phyloP scores from a whole-genome alignment of 495 filamentous ascomycete genomes.

The Hyaloscypha bicolor region DNA sequence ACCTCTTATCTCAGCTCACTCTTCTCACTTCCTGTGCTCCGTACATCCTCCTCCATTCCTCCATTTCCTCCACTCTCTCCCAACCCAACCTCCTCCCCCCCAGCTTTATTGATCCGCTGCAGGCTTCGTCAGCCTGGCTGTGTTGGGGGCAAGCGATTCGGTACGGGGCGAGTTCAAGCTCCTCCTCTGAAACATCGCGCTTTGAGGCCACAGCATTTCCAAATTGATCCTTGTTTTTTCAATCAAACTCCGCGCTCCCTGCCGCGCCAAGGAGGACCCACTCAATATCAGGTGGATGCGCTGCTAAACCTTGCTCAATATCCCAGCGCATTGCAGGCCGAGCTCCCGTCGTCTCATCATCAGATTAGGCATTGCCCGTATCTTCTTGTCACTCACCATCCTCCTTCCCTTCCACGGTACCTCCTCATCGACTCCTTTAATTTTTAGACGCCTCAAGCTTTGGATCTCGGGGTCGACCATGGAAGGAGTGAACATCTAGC shows the following conservation, averaged over 20 bases:
- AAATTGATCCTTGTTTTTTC: neutral
- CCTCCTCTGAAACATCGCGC: slow-evolving; percentile 9
- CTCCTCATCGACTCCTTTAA: neutral
- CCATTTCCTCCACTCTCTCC: slow-evolving; percentile 3
- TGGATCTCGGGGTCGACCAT: slow-evolving; percentile 18
- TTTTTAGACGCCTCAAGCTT: slow-evolving; percentile 6
- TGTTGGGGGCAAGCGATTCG: slow-evolving; percentile 17
- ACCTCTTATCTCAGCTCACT: neutral
- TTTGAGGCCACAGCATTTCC: neutral
- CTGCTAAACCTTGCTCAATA: slow-evolving; percentile 14
- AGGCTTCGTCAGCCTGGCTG: slow-evolving; percentile 1
- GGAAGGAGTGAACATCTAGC: slow-evolving; percentile 13
- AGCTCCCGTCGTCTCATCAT: slow-evolving; percentile 30
- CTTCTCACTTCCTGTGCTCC: neutral
- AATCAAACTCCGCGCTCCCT: slow-evolving; percentile 7
- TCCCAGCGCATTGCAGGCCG: slow-evolving; percentile 22
- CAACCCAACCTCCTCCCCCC: too few relatives aligned
- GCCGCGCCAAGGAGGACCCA: slow-evolving; percentile 4
- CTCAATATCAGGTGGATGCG: slow-evolving; percentile 16
- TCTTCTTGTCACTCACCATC: slow-evolving; percentile 7
- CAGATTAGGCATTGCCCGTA: slow-evolving; percentile 1
- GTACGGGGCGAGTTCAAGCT: neutral
- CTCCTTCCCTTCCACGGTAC: neutral
- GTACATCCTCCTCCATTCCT: neutral
- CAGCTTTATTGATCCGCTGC: neutral